phyloP scores from a whole-genome alignment of 2,329 filamentous ascomycete species.

The Ceratocystis destructans region DNA sequence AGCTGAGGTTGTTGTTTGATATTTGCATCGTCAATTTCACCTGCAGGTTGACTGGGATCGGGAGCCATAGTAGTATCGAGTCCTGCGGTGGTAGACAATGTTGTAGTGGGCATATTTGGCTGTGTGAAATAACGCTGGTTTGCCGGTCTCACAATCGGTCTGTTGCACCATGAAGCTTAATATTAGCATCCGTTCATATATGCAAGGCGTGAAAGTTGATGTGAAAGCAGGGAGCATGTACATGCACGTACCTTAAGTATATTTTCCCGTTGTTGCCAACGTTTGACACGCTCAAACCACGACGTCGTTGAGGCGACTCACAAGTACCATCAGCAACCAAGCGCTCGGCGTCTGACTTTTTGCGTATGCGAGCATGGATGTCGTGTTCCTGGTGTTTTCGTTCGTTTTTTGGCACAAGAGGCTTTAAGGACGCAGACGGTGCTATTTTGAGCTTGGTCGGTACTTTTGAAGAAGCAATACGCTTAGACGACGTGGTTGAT shows the following conservation, averaged over 20 bases:
- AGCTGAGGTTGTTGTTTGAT: neutral
- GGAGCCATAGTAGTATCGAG: conserved; percentile 34
- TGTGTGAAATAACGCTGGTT: conserved; percentile 49
- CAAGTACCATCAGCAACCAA: conserved; percentile 42
- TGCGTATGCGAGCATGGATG: conserved; percentile 30
- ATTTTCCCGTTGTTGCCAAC: conserved; percentile 73
- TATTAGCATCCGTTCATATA: conserved; percentile 1
- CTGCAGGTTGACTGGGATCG: conserved; percentile 16
- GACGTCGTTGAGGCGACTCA: conserved; percentile 29
- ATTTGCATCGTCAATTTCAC: neutral
- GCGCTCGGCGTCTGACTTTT: conserved; percentile 41
- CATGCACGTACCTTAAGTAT: conserved; percentile 63
- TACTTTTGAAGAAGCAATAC: neutral
- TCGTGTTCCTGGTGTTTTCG: conserved; percentile 32
- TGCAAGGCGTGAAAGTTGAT: neutral
- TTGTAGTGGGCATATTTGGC: conserved; percentile 45
- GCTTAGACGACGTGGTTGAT: conserved; percentile 1
- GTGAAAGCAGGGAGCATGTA: conserved; percentile 30
- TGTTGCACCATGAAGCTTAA: conserved; percentile 23
- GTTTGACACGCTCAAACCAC: conserved; percentile 67
- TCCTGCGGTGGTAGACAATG: conserved; percentile 45
- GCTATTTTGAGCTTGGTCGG: conserved; percentile 16
- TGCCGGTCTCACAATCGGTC: conserved; percentile 47
- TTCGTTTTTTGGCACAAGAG: conserved; percentile 25
- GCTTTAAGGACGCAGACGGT: conserved; percentile 18